Evolutionary conservation across 2,329 filamentous ascomycete genomes (phyloP).

Genomic region (Epichloe coenophiala): DNA sequence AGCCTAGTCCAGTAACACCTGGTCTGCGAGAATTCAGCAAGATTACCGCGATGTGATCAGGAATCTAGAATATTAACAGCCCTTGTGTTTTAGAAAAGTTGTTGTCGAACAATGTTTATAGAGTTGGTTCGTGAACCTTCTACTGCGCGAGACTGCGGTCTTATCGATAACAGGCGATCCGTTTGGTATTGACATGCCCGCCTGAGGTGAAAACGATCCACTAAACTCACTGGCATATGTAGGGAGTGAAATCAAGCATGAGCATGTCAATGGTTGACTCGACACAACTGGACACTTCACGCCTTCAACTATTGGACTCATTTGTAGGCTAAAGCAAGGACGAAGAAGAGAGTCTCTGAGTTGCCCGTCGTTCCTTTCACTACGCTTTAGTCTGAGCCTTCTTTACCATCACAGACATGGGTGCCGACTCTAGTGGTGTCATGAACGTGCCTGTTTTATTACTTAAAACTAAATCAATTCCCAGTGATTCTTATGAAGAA

Average conservation of each 20-base stretch:
- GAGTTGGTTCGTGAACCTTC: no score
- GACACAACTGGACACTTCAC: not conserved
- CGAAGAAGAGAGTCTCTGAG: not conserved
- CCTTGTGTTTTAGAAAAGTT: not conserved
- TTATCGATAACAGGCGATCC: no score
- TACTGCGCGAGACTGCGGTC: no score
- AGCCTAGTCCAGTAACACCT: not conserved
- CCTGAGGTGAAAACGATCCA: not conserved
- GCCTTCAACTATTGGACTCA: not conserved
- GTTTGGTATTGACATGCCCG: not conserved
- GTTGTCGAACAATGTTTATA: no score
- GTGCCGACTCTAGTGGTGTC: not conserved
- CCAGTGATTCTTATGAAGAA: constrained; percentile 59
- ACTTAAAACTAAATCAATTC: constrained; percentile 64
- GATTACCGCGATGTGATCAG: not conserved
- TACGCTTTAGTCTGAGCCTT: not conserved
- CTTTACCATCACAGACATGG: not conserved
- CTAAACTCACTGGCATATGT: not conserved
- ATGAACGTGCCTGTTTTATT: constrained; percentile 43
- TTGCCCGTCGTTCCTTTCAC: not conserved
- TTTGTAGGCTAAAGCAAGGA: not conserved
- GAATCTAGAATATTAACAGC: not conserved
- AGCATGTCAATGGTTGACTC: not conserved
- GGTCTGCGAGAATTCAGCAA: not conserved
- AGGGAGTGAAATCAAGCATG: no score